Evolutionary conservation across 1,284 basidiomycete species (phyloP).

Genomic region (Xerocomus amazonicus): DNA sequence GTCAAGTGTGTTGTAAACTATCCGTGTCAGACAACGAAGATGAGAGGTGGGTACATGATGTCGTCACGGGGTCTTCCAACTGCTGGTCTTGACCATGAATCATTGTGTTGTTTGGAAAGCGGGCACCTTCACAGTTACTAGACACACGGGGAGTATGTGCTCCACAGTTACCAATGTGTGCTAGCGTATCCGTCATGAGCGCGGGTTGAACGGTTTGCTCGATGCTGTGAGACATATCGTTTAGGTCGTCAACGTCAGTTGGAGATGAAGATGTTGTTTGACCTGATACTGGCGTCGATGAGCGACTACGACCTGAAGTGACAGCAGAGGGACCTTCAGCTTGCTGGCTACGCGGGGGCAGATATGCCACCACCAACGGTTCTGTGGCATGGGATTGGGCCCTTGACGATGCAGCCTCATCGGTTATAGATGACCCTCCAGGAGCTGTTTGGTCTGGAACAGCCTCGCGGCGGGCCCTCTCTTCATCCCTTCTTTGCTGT

Average conservation of each 20-base stretch:
- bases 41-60: slow-evolving; percentile 25
- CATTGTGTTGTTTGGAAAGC: slow-evolving; percentile 2
- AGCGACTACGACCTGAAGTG: slow-evolving; percentile 19
- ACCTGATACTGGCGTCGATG: slow-evolving; percentile 35
- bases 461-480: slow-evolving; percentile 48
- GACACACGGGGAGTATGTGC: slow-evolving; percentile 5
- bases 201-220: slow-evolving; percentile 22
- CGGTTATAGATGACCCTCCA: slow-evolving; percentile 13
- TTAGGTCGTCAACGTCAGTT: slow-evolving; percentile 27
- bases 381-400: slow-evolving; percentile 1
- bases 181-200: slow-evolving; percentile 17
- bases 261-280: slow-evolving; percentile 34
- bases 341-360: slow-evolving; percentile 6
- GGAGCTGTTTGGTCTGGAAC: slow-evolving; percentile 30
- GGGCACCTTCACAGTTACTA: slow-evolving; percentile 13
- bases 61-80: slow-evolving; percentile 12
- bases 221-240: slow-evolving; percentile 27
- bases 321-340: slow-evolving; percentile 11
- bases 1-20: slow-evolving; percentile 27
- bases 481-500: slow-evolving; percentile 67
- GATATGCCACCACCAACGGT: background rate
- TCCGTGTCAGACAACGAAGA: slow-evolving; percentile 27
- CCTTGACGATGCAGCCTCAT: slow-evolving; percentile 4
- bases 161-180: slow-evolving; percentile 9
- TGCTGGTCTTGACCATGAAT: slow-evolving; percentile 6